Evolutionary conservation across 1,284 basidiomycete species (phyloP).

Genomic region (Apiotrichum akiyoshidainum): DNA sequence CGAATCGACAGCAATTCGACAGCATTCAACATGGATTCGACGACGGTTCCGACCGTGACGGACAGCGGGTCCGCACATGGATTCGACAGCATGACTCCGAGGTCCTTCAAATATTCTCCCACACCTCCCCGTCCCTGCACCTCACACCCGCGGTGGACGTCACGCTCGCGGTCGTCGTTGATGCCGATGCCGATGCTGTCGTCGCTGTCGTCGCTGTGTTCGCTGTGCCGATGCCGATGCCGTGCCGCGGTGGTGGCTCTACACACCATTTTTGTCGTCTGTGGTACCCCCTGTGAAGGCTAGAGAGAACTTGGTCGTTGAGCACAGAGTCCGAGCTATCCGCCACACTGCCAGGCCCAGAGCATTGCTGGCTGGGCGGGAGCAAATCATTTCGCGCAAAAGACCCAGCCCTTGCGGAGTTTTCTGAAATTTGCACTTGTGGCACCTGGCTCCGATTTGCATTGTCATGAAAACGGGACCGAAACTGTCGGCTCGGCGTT

Average conservation of each 20-base stretch:
- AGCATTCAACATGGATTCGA: too few species aligned
- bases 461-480: too few species aligned
- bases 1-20: neutral
- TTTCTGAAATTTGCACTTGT: neutral
- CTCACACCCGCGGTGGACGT: too few species aligned
- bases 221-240: neutral
- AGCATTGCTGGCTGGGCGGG: neutral
- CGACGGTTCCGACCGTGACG: too few species aligned
- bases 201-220: neutral
- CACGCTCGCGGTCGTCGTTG: neutral
- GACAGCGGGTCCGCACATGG: too few species aligned
- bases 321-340: neutral
- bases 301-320: conserved; percentile 7
- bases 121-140: too few species aligned
- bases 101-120: too few species aligned
- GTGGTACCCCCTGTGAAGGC: conserved; percentile 14
- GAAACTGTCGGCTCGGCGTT: neutral
- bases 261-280: conserved; percentile 18
- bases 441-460: neutral
- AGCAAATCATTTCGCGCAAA: neutral
- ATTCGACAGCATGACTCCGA: too few species aligned
- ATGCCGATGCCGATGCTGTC: neutral
- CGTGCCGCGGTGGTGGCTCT: neutral
- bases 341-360: neutral
- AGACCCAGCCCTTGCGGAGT: neutral